Conservation (phyloP, 805 yeast genomes). For the Lachancea cidri region DNA sequence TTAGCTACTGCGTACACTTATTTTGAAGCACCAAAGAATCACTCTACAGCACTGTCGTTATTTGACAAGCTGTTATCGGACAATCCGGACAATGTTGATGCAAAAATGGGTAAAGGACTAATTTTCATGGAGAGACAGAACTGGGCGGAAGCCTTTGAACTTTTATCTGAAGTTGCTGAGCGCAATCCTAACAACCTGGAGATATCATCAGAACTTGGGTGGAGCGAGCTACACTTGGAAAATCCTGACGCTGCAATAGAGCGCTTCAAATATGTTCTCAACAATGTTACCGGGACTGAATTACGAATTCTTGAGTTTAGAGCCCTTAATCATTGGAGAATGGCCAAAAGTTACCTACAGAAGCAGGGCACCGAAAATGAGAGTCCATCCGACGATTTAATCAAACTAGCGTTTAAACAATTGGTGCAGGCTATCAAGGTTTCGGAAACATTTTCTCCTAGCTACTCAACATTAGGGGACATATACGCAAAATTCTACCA, state of each 20-base stretch:
- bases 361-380: conserved; percentile 11
- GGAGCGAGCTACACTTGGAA: conserved; percentile 65
- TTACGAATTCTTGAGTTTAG: conserved; percentile 48
- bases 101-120: conserved; percentile 77
- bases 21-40: conserved; percentile 87
- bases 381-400: conserved; percentile 19
- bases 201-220: conserved; percentile 66
- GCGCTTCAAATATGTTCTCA: conserved; percentile 23
- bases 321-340: conserved; percentile 64
- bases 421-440: conserved; percentile 60
- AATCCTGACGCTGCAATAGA: conserved; percentile 43
- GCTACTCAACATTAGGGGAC: conserved; percentile 76
- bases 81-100: conserved; percentile 46
- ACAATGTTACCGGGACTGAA: conserved; percentile 44
- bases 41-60: conserved; percentile 62
- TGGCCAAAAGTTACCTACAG: conserved; percentile 54
- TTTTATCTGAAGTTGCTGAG: conserved; percentile 48
- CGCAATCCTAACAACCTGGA: conserved; percentile 48
- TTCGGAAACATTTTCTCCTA: conserved; percentile 62
- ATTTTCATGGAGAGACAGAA: conserved; percentile 65
- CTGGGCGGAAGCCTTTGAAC: conserved; percentile 45
- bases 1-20: conserved; percentile 77
- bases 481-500: conserved; percentile 55
- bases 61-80: conserved; percentile 56
- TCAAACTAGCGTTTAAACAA: conserved; percentile 49